These are phyloP conservation scores for Talaromyces sp. DNA, from an alignment of 2,329 filamentous ascomycete genomes.

Conservation along the genomic window DNA sequence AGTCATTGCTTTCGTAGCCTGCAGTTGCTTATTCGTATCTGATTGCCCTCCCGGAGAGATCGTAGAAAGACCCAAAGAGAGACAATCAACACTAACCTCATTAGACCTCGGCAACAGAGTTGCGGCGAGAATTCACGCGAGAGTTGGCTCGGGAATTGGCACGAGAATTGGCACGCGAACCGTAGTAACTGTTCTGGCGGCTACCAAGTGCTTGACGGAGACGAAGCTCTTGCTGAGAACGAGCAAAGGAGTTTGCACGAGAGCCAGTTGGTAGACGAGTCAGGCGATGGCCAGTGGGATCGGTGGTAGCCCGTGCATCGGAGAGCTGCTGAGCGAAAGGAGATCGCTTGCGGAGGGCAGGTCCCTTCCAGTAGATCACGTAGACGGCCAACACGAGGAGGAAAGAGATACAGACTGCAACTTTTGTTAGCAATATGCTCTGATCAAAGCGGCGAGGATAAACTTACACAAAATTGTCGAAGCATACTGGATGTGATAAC, in stretches of 20 bases:
- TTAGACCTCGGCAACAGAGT: constrained; percentile 10
- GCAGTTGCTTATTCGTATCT: background rate
- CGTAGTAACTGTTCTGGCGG: constrained; percentile 32
- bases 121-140: constrained; percentile 23
- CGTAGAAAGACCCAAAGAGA: too few species aligned
- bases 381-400: constrained; percentile 63
- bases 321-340: constrained; percentile 64
- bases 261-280: constrained; percentile 36
- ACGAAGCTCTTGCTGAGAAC: constrained; percentile 38
- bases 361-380: constrained; percentile 64
- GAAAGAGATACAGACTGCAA: constrained; percentile 53
- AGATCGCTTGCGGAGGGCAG: constrained; percentile 56
- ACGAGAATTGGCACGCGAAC: constrained; percentile 32
- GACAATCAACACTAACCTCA: background rate
- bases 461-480: constrained; percentile 58
- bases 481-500: constrained; percentile 57
- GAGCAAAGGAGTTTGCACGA: constrained; percentile 37
- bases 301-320: constrained; percentile 36
- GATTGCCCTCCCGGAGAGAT: background rate
- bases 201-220: constrained; percentile 36
- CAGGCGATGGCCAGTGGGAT: constrained; percentile 28
- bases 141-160: constrained; percentile 27
- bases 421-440: constrained; percentile 1
- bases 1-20: background rate
- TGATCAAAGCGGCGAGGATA: background rate